These are phyloP conservation scores for Pholiota molesta DNA, from an alignment of 768 basidiomycete genomes.

Conservation along the genomic window DNA sequence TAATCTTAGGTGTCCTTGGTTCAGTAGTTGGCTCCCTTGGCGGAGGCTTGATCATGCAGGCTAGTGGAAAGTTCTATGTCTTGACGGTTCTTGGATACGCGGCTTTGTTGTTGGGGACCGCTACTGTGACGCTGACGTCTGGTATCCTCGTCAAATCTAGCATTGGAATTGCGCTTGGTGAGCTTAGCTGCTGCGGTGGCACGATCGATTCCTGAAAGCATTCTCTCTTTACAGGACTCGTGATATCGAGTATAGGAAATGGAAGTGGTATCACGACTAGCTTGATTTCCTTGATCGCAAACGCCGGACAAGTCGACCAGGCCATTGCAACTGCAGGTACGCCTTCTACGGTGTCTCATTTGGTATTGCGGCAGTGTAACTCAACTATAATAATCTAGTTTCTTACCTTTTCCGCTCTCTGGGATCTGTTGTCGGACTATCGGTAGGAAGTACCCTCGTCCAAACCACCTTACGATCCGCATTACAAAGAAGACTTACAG, in stretches of 20 bases:
- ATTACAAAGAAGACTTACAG: conserved; percentile 44
- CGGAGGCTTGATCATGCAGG: conserved; percentile 58
- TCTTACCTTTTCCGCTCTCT: conserved; percentile 71
- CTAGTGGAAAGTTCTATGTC: conserved; percentile 58
- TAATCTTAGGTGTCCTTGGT: conserved; percentile 50
- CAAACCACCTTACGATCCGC: conserved; percentile 51
- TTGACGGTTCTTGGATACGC: conserved; percentile 48
- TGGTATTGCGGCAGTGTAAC: background rate
- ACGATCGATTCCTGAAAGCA: background rate
- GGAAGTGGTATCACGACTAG: conserved; percentile 56
- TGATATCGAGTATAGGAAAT: conserved; percentile 41
- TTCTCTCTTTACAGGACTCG: conserved; percentile 29
- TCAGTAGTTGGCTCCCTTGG: conserved; percentile 51
- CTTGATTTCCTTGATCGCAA: conserved; percentile 62
- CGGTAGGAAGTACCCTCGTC: conserved; percentile 57
- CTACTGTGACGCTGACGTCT: conserved; percentile 39
- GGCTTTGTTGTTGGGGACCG: conserved; percentile 39
- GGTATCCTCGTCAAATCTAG: conserved; percentile 41
- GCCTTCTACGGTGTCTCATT: conserved; percentile 9
- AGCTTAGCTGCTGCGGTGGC: conserved; percentile 8
- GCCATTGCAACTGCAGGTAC: conserved; percentile 67
- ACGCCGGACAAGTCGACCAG: conserved; percentile 62
- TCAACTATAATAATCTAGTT: conserved; percentile 34
- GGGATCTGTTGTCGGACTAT: conserved; percentile 59
- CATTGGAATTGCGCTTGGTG: conserved; percentile 44